A percentile compares a stretch with the other conserved stretches of the same genome.
Evolutionary conservation across 176 grass and related monocot genomes (phyloP).

Genomic region (Zizania latifolia): DNA sequence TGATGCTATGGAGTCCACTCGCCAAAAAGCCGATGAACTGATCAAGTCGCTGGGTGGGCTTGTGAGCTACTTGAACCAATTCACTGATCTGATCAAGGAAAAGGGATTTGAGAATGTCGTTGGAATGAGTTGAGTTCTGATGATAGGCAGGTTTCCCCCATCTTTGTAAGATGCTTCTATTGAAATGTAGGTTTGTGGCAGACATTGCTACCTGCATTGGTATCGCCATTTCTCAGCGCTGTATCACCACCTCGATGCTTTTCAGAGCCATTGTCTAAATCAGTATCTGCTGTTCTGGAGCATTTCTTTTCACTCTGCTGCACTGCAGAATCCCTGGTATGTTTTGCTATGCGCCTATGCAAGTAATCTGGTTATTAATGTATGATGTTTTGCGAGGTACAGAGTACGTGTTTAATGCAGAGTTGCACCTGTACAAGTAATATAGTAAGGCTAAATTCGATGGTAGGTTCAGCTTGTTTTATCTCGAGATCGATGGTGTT

Average conservation of each 20-base stretch:
- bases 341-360: no score
- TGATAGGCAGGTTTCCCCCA: background rate
- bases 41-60: constrained; percentile 65
- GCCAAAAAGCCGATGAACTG: constrained; percentile 58
- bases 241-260: background rate
- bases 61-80: constrained; percentile 62
- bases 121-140: constrained; percentile 33
- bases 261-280: background rate
- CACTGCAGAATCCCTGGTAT: background rate
- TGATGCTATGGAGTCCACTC: constrained; percentile 33
- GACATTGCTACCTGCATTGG: constrained; percentile 3
- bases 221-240: background rate
- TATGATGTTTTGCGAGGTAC: no score
- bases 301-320: background rate
- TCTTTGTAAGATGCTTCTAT: constrained; percentile 1
- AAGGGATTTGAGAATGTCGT: constrained; percentile 49
- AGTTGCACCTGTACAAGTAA: background rate
- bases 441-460: background rate
- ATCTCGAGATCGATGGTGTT: no score
- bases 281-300: background rate
- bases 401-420: background rate
- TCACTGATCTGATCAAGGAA: constrained; percentile 63
- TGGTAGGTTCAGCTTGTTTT: no score
- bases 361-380: no score
- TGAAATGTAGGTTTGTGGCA: constrained; percentile 1